phyloP scores from a whole-genome alignment of 176 grass and related monocot species.

The Musa acuminata region DNA sequence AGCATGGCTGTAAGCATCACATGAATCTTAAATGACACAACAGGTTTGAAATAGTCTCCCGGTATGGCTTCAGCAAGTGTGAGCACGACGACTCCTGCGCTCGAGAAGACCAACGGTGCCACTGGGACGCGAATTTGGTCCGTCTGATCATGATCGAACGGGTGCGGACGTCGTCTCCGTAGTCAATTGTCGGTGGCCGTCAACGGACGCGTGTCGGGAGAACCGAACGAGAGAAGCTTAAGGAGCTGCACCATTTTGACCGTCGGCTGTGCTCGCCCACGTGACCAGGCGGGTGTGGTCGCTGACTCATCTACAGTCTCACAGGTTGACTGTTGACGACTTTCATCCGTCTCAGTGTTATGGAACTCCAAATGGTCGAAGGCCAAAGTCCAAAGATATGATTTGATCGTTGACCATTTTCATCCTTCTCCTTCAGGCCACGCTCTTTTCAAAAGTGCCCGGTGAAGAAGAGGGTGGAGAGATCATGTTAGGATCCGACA shows the following conservation, averaged over 20 bases:
- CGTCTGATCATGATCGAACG: no score
- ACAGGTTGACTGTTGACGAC: neutral
- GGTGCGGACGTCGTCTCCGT: no score
- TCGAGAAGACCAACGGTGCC: no score
- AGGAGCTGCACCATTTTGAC: neutral
- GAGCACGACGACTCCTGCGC: no score
- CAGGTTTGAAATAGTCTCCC: no score
- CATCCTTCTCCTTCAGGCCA: constrained; percentile 5
- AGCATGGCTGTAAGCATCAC: no score
- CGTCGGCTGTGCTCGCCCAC: neutral
- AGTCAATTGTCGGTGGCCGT: neutral
- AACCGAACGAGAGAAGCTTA: neutral
- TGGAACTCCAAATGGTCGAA: constrained; percentile 2
- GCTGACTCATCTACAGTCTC: neutral
- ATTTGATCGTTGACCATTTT: neutral
- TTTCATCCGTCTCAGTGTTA: neutral
- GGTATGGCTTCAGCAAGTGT: no score
- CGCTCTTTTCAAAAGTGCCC: constrained; percentile 51
- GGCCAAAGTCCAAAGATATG: no score
- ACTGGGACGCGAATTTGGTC: no score
- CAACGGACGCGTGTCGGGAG: neutral
- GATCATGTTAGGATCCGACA: constrained; percentile 66
- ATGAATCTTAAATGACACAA: no score
- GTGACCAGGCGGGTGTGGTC: neutral
- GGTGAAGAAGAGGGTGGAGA: constrained; percentile 97